Evolutionary conservation across 192 early-diverging fungal species (phyloP), one percentile per base, ranked within the genome.

Genomic region (Backusella psychrophila): DNA sequence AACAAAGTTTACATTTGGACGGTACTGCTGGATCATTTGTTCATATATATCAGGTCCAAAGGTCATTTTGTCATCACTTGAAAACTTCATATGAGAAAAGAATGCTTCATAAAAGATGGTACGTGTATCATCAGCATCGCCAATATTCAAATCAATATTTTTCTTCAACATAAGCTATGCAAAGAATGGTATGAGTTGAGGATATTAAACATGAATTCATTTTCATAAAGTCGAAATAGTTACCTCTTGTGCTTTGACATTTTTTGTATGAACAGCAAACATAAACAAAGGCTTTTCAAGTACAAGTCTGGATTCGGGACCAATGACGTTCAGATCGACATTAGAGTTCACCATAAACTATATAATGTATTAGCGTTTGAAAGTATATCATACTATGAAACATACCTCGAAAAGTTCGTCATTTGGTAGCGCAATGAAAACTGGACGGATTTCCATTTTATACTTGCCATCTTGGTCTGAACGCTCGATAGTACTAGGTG

Each of bases 1-100:
- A 5, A 80, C 19, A 6, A 33, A n/a, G 26, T 82, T 83, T n/a
- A 87, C 73, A 39, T 85, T 70, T 15, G 83, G 81, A 0, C 44
- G 69, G 11, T n/a, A 56, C 12, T 21, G 11, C 39, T 76, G 71
- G 21, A 75, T 12, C 63, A 75, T 75, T 15, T 44, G 23, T n/a
- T 67, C 65, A 33, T 75, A 75, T 3, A 75, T 49, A 33, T 19
- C 23, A 31, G 33, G n/a, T 31, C 41, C 63, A 66, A 42, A 49
- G 1, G 1, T 19, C 15, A 29, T 14, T 6, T 6, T 17, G 17
- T 9, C 14, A 14, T 34, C 26, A 14, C 14, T 12, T 14, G 46
- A 42, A 71, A 46, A 17, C 26, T 72, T 59, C 29, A 63, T 78
- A 3, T 68, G 66, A 4, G 23, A 39, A 71, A 79, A 79, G 19